These are phyloP conservation scores for Coffea eugenioides DNA, from an alignment of 257 asterid species.

Conservation along the genomic window DNA sequence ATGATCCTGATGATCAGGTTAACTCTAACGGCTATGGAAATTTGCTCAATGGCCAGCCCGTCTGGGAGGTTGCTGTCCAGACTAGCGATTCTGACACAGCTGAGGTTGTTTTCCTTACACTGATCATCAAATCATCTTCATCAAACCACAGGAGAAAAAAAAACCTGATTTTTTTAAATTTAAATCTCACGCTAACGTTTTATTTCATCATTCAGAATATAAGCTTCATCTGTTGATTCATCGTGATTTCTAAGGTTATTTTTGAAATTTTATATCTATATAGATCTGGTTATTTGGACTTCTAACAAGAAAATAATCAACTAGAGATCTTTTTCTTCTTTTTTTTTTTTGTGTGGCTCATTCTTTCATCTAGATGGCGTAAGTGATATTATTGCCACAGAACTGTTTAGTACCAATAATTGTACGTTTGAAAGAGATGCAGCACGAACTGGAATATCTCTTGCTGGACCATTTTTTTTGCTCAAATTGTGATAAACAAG, in stretches of 20 bases:
- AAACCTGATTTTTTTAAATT: not conserved
- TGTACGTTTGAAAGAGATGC: not conserved
- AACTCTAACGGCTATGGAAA: conserved; percentile 34
- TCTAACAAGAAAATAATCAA: not conserved
- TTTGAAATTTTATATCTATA: not conserved
- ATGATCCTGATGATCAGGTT: not conserved
- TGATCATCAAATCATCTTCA: not conserved
- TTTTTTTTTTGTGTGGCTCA: too few species aligned
- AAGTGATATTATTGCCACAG: not conserved
- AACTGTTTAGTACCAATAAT: too few species aligned
- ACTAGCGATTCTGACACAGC: conserved; percentile 44
- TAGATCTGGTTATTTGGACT: not conserved
- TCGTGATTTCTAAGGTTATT: too few species aligned
- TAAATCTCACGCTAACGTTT: not conserved
- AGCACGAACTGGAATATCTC: too few species aligned
- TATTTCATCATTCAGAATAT: not conserved
- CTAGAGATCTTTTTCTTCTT: not conserved
- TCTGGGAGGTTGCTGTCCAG: conserved; percentile 81
- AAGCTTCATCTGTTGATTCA: not conserved
- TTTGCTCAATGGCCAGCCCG: conserved; percentile 57
- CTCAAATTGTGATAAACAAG: too few species aligned
- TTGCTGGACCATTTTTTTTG: too few species aligned
- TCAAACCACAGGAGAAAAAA: not conserved
- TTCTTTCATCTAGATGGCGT: not conserved
- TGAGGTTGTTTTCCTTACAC: conserved; percentile 40